Base-by-base conservation (phyloP, 2,329 filamentous ascomycete species). In the Neonectria neomacrospora region DNA sequence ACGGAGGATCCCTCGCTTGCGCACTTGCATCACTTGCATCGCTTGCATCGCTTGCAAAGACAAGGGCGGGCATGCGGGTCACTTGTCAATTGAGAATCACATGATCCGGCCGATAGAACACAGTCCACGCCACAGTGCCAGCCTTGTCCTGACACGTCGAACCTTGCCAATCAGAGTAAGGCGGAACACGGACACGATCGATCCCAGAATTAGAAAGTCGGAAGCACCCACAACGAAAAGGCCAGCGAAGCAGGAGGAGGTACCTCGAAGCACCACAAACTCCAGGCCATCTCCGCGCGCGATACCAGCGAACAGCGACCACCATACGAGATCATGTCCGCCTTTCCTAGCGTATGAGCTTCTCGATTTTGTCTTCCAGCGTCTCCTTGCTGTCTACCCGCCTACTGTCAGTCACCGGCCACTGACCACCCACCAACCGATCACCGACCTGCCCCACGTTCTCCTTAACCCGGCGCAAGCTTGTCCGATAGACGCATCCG, bases 171-270 rank as follows among this genome's bases (percentile, higher is more conserved):
- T 70, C 67, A 71, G 44, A 63, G 72, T 54, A 71, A 72, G 57
- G 69, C 63, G 71, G 70, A 34, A 65, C 52, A 68, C 48, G 54
- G 59, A 51, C 68, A 71, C 67, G 64, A 69, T 72, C 67, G 64
- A 66, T 64, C 67, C 64, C 32, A 50, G 28, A 61, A 67, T 62
- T 28, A 50, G 28, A 61, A 67, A 63, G 62, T 66, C 60, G 70
- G 62, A 67, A 58, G 59, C 63, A 68, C 34, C 45, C 64, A 66
- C 54, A 39, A 57, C 65, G 72, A 74, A 74, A 74, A 74, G 72
- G 72, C 72, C 72, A 74, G 72, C 72, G 71, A 74, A 65, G 72
- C 72, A 74, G 60, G 58, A 71, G 58, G 66, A 34, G 48, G 47
- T 65, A 57, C 45, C 54, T 63, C 42, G 48, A 51, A 54, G 59